These are phyloP conservation scores for Leucoagaricus sp. DNA, from an alignment of 1,284 basidiomycete species.

Conservation along the genomic window DNA sequence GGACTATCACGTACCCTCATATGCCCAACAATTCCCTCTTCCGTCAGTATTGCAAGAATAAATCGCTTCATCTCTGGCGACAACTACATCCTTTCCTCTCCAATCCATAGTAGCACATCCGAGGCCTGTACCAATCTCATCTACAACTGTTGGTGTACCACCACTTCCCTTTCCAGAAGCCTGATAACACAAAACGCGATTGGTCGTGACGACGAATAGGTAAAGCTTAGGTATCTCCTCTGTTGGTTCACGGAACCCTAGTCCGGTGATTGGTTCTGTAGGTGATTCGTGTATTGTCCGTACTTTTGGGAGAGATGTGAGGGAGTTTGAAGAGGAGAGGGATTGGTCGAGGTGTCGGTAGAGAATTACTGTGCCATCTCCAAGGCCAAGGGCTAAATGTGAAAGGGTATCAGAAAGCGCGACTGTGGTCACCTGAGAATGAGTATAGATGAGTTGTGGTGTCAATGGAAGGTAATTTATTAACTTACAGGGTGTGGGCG, in stretches of 20 bases:
- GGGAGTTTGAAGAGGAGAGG: conserved; percentile 63
- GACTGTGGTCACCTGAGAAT: conserved; percentile 71
- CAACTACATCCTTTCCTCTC: conserved; percentile 71
- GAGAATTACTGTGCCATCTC: conserved; percentile 92
- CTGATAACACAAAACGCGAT: conserved; percentile 77
- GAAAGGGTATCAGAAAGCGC: conserved; percentile 82
- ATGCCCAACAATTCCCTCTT: conserved; percentile 85
- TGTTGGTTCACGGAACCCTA: conserved; percentile 80
- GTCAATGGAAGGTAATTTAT: neutral
- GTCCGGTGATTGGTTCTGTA: conserved; percentile 87
- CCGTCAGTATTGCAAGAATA: conserved; percentile 87
- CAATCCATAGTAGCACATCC: conserved; percentile 85
- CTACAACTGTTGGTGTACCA: conserved; percentile 66
- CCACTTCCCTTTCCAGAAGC: conserved; percentile 79
- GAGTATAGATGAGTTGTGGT: neutral
- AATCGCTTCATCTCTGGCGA: conserved; percentile 92
- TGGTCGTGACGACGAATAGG: conserved; percentile 89
- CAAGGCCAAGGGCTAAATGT: conserved; percentile 89
- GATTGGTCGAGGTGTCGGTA: conserved; percentile 92
- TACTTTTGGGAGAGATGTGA: conserved; percentile 79
- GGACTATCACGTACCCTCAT: conserved; percentile 64
- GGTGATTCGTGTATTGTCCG: conserved; percentile 78
- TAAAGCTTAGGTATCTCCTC: conserved; percentile 54
- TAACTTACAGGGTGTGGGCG: conserved; percentile 78
- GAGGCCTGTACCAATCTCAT: conserved; percentile 84